A percentile compares a stretch with the other conserved stretches of the same genome.
These are phyloP conservation scores for Kuraishia hungarica DNA, from an alignment of 805 yeast species.

Conservation along the genomic window DNA sequence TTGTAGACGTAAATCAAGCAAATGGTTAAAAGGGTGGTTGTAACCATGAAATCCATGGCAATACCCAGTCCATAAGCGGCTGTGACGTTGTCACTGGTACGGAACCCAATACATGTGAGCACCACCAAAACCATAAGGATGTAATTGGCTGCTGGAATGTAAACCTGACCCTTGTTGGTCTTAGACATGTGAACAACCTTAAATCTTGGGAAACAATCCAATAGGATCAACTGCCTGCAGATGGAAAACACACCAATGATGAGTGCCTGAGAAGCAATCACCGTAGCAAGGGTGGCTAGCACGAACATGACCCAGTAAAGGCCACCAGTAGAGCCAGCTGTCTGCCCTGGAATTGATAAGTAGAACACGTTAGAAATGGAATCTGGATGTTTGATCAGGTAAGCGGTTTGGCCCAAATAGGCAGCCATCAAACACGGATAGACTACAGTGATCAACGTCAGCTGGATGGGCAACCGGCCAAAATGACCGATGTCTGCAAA, in stretches of 20 bases:
- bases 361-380: constrained; percentile 35
- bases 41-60: constrained; percentile 44
- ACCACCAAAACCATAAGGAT: constrained; percentile 42
- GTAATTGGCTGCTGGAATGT: constrained; percentile 42
- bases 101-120: constrained; percentile 43
- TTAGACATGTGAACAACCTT: constrained; percentile 36
- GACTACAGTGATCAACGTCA: constrained; percentile 36
- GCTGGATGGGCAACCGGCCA: constrained; percentile 38
- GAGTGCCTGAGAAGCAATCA: constrained; percentile 55
- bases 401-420: constrained; percentile 54
- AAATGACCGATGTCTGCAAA: constrained; percentile 57
- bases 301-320: constrained; percentile 45
- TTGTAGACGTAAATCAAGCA: constrained; percentile 38
- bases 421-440: constrained; percentile 43
- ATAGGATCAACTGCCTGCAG: constrained; percentile 39
- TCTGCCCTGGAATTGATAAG: constrained; percentile 37
- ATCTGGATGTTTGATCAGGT: constrained; percentile 29
- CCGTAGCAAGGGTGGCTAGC: constrained; percentile 43
- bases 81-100: constrained; percentile 39
- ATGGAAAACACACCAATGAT: constrained; percentile 48
- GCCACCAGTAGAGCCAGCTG: constrained; percentile 17
- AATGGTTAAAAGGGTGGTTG: constrained; percentile 36
- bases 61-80: constrained; percentile 58
- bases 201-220: constrained; percentile 47
- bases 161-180: constrained; percentile 39